phyloP scores from a whole-genome alignment of 345 rosid genomes.

The Eucalyptus marginata region DNA sequence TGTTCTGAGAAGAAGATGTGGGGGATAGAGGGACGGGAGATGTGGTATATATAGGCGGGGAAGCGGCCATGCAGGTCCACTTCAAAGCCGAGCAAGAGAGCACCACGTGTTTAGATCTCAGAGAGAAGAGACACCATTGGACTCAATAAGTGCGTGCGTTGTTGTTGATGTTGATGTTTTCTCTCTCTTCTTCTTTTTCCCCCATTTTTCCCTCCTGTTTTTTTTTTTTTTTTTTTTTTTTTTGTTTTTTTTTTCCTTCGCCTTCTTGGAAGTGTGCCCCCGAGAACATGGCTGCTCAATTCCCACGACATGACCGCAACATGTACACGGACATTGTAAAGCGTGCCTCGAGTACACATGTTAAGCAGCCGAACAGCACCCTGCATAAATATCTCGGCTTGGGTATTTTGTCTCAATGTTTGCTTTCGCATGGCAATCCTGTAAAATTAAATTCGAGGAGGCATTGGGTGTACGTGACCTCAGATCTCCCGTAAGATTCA shows the following conservation, averaged over 20 bases:
- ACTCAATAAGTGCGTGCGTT: background rate
- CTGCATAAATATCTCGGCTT: background rate
- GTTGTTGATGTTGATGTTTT: background rate
- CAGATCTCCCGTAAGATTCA: too few species aligned
- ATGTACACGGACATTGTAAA: background rate
- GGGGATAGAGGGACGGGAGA: constrained; percentile 13
- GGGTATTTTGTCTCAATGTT: too few species aligned
- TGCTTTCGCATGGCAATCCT: too few species aligned
- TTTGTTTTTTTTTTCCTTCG: constrained; percentile 5
- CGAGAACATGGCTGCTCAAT: background rate
- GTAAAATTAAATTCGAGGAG: too few species aligned
- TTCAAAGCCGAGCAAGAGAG: background rate
- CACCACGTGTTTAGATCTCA: background rate
- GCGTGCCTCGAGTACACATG: background rate
- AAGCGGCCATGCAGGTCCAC: background rate
- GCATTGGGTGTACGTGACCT: too few species aligned
- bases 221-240: background rate
- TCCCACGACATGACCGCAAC: background rate
- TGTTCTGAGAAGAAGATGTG: background rate
- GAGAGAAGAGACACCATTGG: background rate
- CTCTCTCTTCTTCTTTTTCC: constrained; percentile 2
- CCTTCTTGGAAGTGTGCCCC: background rate
- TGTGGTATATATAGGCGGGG: background rate
- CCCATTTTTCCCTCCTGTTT: background rate
- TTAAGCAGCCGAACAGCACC: background rate